Evolutionary conservation across 495 filamentous ascomycete genomes (phyloP), one percentile per base, ranked within the genome.

Genomic region (Usnea hakonensis): DNA sequence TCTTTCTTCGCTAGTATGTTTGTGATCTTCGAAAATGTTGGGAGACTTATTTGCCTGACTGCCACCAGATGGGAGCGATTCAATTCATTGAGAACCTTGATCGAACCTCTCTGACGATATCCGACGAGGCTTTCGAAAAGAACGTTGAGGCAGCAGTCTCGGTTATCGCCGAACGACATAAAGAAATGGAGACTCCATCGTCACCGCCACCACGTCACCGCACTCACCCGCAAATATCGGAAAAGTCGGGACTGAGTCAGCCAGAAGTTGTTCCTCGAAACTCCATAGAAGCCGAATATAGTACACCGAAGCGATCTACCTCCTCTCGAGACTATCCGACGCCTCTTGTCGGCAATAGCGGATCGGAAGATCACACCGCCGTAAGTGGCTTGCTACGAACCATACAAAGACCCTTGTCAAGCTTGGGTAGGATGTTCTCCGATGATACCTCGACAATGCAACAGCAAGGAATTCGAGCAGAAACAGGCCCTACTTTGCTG

Each of bases 81-180:
- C 90, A 96, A 70, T 99, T 97, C 73, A 91, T 99, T 67, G 94
- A 99, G 73, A 93, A 87, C 38, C 84, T 99, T 67, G 94, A 97
- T 76, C 85, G 92, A 35, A 97, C 95, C 8, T 92, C 86, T 65
- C 74, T 99, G 28, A 97, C 95, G 8, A 91, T 99, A 55, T 87
- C 88, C 21, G 91, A 97, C 67, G 90, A 91, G 65, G 94, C 97
- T 32, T 99, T 97, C 70, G 94, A 99, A 71, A 81, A 81, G 65
- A 92, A 95, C 67, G 94, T 99, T 43, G 94, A 99, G 75, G 89
- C 88, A 9, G 91, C 94, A 11, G 94, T 98, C 16, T 95, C 90
- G n/a, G 89, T 89, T 19, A 97, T 98, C 64, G 92, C 94, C 2
- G 91, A 97, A 73, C 87, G 89, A 67, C 90, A 94, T 65, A 81